phyloP scores from a whole-genome alignment of 495 filamentous ascomycete species.

The Neurospora sp. region DNA sequence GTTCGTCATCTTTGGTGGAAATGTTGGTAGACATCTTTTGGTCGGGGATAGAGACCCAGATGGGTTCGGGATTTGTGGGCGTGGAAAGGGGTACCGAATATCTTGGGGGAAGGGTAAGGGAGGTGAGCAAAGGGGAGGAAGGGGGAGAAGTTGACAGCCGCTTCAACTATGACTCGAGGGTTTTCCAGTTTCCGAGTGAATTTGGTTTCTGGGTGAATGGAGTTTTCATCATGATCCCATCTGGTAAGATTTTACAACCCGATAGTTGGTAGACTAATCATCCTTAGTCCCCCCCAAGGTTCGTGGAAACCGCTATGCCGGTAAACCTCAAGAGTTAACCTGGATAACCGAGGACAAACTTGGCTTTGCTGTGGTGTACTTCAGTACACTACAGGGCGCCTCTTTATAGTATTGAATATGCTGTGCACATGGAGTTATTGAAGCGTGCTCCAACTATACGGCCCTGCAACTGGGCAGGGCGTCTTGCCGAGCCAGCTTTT shows the following conservation, averaged over 20 bases:
- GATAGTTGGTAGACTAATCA: not conserved
- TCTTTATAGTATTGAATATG: not conserved
- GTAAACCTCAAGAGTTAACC: not conserved
- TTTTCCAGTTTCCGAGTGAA: not conserved
- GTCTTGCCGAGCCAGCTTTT: not conserved
- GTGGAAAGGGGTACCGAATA: not conserved
- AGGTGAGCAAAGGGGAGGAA: not conserved
- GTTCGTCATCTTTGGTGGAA: not conserved
- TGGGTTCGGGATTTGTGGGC: not conserved
- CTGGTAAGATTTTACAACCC: not conserved
- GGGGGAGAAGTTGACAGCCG: not conserved
- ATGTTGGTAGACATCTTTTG: not conserved
- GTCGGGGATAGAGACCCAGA: not conserved
- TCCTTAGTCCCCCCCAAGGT: not conserved
- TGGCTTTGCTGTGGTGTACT: not conserved
- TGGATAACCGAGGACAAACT: not conserved
- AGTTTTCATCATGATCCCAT: not conserved
- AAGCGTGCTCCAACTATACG: not conserved
- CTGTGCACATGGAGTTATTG: not conserved
- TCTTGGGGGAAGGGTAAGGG: not conserved
- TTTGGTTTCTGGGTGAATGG: not conserved
- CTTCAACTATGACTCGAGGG: not conserved
- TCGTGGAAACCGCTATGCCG: not conserved
- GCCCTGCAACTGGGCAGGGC: not conserved
- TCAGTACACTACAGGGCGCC: not conserved